Percentiles rank a stretch among this genome's conserved stretches.
These are phyloP conservation scores for Farysia itapuensis DNA, from an alignment of 1,284 basidiomycete species.

Conservation along the genomic window DNA sequence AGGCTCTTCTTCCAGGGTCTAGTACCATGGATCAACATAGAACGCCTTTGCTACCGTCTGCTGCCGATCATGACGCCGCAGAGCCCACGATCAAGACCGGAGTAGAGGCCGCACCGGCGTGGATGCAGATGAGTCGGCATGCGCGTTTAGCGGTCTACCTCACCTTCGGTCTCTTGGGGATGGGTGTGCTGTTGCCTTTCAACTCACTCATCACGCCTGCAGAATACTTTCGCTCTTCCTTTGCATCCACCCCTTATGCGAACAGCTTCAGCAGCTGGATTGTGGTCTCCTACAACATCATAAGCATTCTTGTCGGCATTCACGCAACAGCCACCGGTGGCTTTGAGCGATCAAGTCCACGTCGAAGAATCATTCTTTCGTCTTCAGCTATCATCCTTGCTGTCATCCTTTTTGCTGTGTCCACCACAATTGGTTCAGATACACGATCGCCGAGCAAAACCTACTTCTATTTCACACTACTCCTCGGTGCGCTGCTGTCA, in stretches of 20 bases:
- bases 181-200: conserved; percentile 37
- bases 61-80: conserved; percentile 10
- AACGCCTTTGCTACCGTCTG: too few species aligned
- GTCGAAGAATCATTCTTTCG: conserved; percentile 21
- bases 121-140: conserved; percentile 14
- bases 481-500: conserved; percentile 31
- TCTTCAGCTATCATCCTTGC: conserved; percentile 21
- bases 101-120: conserved; percentile 32
- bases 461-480: conserved; percentile 35
- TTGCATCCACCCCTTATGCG: conserved; percentile 27
- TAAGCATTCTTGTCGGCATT: conserved; percentile 46
- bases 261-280: conserved; percentile 53
- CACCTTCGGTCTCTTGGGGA: conserved; percentile 35
- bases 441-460: conserved; percentile 2
- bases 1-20: conserved; percentile 25
- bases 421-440: conserved; percentile 14
- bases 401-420: conserved; percentile 25
- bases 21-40: conserved; percentile 10
- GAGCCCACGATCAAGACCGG: conserved; percentile 34
- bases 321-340: conserved; percentile 38
- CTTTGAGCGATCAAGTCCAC: conserved; percentile 30
- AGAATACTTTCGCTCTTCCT: conserved; percentile 49
- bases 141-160: conserved; percentile 24
- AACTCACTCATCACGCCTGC: conserved; percentile 55
- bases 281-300: conserved; percentile 41